Base-by-base conservation (phyloP, 2,329 filamentous ascomycete genomes). In the Coniochaeta sp. region DNA sequence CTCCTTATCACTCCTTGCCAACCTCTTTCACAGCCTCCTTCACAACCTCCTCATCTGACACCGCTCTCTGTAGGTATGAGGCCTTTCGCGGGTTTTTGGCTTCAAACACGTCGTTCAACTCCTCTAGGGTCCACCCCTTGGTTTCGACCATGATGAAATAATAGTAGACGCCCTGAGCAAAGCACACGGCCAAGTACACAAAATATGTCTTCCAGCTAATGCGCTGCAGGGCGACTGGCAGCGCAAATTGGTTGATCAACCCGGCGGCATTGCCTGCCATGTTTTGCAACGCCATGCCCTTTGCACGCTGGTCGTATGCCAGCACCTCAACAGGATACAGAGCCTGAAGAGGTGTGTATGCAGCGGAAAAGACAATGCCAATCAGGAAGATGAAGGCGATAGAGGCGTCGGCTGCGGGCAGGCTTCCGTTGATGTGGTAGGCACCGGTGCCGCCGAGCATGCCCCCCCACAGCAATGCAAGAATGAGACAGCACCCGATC, bases 331-430 rank as follows among this genome's bases (percentile, higher is more conserved):
- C 69, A 2, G 73, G 72, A 35, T 75, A 68, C 40, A 75, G 70
- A 52, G 69, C 72, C 55, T 77, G 74, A 12, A 77, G 68, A 1
- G 74, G 74, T 2, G 73, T 76, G 58, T 76, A 76, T 35, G 72
- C 73, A 56, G 76, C 76, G 3, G 73, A 74, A 61, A 74, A 76
- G 52, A 75, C 63, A 26, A 74, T 61, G 59, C 75, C 75, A 66
- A 77, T 75, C 14, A 77, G 60, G 58, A 76, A 76, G 62, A 76
- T 76, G 18, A 71, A 71, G 3, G 72, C 71, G 38, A 76, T 63
- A 4, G 71, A 73, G 14, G 71, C 71, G 54, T 70, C 64, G 35
- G 65, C 74, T 52, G 71, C 73, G 2, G 61, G 65, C 4, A 59
- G 51, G 51, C 67, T 56, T 32, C 74, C 63, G 22, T 60, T 55